Evolutionary conservation across 331 rosid genomes (phyloP).

Genomic region (Saraca asoca): DNA sequence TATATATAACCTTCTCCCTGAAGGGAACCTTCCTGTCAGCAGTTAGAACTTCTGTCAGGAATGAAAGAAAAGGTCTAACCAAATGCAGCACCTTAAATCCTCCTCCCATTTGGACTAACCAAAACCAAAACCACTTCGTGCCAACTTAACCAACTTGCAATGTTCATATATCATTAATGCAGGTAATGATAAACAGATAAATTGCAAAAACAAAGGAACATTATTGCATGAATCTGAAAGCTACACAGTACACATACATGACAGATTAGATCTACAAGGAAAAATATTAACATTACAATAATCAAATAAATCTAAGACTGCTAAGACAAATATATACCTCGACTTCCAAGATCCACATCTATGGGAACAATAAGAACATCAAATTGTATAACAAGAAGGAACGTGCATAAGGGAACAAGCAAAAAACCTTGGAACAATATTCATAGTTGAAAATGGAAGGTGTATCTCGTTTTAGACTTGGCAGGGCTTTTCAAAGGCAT

Average conservation of each 20-base stretch:
- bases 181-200: neutral
- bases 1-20: constrained; percentile 49
- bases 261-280: neutral
- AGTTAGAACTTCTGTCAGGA: constrained; percentile 50
- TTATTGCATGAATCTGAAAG: neutral
- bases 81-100: constrained; percentile 52
- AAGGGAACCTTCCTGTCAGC: constrained; percentile 49
- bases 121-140: too few relatives aligned
- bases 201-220: neutral
- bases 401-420: too few relatives aligned
- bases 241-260: neutral
- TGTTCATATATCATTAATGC: neutral
- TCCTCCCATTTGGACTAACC: constrained; percentile 42
- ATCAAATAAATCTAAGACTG: too few relatives aligned
- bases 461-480: too few relatives aligned
- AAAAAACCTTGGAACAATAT: neutral
- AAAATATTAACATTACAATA: too few relatives aligned
- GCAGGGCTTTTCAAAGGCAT: too few relatives aligned
- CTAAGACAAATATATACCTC: too few relatives aligned
- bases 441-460: too few relatives aligned
- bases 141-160: too few relatives aligned
- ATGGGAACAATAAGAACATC: neutral
- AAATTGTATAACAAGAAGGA: too few relatives aligned
- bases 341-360: neutral
- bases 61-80: constrained; percentile 50